A percentile compares a stretch with the other conserved stretches of the same genome.
Evolutionary conservation across 805 yeast genomes (phyloP).

Genomic region (Geotrichum ghanense): DNA sequence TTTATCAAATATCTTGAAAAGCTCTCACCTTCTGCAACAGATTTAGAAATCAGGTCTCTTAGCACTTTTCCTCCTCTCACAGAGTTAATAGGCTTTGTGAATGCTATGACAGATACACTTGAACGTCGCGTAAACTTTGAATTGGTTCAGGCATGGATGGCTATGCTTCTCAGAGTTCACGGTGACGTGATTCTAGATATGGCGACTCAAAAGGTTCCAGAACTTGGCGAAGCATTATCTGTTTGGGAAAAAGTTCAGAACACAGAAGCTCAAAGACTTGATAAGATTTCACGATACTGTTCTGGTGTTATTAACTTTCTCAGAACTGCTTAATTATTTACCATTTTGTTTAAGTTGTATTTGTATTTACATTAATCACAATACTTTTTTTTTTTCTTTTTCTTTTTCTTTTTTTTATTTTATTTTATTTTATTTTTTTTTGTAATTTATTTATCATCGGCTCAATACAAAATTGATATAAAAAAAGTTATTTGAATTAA

Average conservation of each 20-base stretch:
- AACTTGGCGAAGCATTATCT: constrained; percentile 36
- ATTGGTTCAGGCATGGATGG: constrained; percentile 68
- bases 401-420: no score
- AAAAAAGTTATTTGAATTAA: background rate
- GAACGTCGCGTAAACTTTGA: constrained; percentile 53
- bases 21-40: constrained; percentile 68
- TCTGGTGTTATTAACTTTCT: constrained; percentile 65
- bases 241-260: constrained; percentile 37
- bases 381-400: no score
- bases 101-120: constrained; percentile 56
- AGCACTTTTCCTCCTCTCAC: constrained; percentile 47
- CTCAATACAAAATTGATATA: background rate
- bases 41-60: constrained; percentile 77
- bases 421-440: no score
- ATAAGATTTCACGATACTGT: constrained; percentile 63
- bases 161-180: constrained; percentile 63
- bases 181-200: constrained; percentile 54
- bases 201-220: constrained; percentile 14
- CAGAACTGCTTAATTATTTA: constrained; percentile 6
- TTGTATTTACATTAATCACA: background rate
- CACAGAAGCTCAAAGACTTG: constrained; percentile 38
- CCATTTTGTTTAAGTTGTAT: background rate
- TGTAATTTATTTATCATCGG: background rate
- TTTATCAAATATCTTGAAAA: constrained; percentile 46
- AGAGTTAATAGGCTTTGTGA: constrained; percentile 56